phyloP scores from a whole-genome alignment of 352 stramenopile genomes.

The Globisporangium heterothallicum region DNA sequence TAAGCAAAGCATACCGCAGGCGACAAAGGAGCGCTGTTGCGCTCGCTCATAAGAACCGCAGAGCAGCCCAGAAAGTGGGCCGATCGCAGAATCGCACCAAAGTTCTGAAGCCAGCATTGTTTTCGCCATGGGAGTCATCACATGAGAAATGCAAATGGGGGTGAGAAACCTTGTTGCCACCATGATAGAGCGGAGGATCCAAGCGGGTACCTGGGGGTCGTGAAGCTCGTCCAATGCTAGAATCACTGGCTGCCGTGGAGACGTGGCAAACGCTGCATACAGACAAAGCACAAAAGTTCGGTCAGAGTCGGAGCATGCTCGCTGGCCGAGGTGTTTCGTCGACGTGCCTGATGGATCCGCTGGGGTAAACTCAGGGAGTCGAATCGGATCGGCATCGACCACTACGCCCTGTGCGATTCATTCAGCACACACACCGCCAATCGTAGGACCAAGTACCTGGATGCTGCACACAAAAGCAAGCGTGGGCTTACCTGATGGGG shows the following conservation, averaged over 20 bases:
- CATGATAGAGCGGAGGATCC: neutral
- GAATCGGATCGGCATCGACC: slow-evolving; percentile 58
- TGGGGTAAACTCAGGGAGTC: slow-evolving; percentile 49
- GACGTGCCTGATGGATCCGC: slow-evolving; percentile 34
- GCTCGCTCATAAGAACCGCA: slow-evolving; percentile 60
- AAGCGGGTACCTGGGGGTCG: slow-evolving; percentile 47
- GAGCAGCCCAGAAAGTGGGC: slow-evolving; percentile 73
- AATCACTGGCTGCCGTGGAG: slow-evolving; percentile 44
- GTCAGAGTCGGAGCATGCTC: neutral
- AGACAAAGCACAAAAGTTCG: slow-evolving; percentile 1
- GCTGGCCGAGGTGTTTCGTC: too few species aligned
- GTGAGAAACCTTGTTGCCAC: neutral
- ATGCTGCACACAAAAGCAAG: too few species aligned
- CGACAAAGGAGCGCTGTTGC: slow-evolving; percentile 67
- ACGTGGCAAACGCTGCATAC: slow-evolving; percentile 26
- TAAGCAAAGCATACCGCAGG: slow-evolving; percentile 34
- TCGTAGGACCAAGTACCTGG: neutral
- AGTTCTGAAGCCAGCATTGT: slow-evolving; percentile 31
- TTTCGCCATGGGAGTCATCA: neutral
- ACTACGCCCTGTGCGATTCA: slow-evolving; percentile 75
- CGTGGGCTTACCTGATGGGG: slow-evolving; percentile 62
- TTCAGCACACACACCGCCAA: slow-evolving; percentile 1
- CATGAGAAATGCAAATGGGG: neutral
- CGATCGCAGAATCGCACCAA: slow-evolving; percentile 73
- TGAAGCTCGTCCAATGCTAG: slow-evolving; percentile 75